Evolutionary conservation across 306 rosid genomes (phyloP).

Genomic region (Lagenaria siceraria): DNA sequence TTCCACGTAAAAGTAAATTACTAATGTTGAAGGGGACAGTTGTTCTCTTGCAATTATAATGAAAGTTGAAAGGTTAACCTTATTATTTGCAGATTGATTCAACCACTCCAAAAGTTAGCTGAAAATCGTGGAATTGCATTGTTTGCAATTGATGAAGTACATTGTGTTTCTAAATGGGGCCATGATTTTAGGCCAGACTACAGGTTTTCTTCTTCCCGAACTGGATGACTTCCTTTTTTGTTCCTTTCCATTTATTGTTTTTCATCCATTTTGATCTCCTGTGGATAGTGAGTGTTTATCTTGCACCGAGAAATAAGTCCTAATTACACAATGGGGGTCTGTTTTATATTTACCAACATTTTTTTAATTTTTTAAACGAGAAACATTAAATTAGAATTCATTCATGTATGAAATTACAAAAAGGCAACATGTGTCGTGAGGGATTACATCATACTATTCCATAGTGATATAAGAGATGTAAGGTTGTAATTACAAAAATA

Average conservation of each 20-base stretch:
- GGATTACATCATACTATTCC: too few species aligned
- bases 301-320: background rate
- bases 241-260: background rate
- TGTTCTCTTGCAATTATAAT: background rate
- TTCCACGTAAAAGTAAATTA: background rate
- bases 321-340: background rate
- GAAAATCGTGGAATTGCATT: slow-evolving; percentile 71
- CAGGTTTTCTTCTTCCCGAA: slow-evolving; percentile 28
- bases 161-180: slow-evolving; percentile 96
- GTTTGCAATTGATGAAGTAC: slow-evolving; percentile 91
- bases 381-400: too few species aligned
- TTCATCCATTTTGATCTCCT: background rate
- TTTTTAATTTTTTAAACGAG: too few species aligned
- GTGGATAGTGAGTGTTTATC: background rate
- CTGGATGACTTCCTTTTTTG: background rate
- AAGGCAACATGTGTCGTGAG: too few species aligned
- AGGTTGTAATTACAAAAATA: too few species aligned
- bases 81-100: slow-evolving; percentile 44
- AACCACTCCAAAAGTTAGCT: slow-evolving; percentile 68
- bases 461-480: too few species aligned
- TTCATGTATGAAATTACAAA: too few species aligned
- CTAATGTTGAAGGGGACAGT: background rate
- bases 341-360: background rate
- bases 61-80: background rate
- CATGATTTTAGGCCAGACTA: slow-evolving; percentile 93